Conservation (phyloP, 2,329 filamentous ascomycete genomes). For the Aureobasidium sp. region DNA sequence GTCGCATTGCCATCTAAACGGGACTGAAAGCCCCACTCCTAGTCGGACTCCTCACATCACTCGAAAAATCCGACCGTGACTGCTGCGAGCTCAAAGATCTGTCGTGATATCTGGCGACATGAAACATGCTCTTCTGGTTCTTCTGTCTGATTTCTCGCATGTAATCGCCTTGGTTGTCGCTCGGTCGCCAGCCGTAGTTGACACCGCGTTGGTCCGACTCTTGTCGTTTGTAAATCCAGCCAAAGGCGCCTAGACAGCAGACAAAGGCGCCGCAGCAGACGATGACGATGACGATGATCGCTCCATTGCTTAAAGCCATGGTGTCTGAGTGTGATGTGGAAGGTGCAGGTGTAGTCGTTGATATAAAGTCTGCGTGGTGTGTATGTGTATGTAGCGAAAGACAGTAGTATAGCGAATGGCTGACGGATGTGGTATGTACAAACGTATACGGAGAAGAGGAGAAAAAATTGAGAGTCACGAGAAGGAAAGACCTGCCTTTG, state of each 20-base stretch:
- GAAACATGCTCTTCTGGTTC: neutral
- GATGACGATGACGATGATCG: conserved; percentile 9
- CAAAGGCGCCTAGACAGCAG: neutral
- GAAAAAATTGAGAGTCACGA: neutral
- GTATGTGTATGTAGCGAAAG: neutral
- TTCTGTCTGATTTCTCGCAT: conserved; percentile 5
- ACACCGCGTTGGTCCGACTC: neutral
- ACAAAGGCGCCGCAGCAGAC: conserved; percentile 6
- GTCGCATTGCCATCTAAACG: neutral
- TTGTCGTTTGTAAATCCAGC: neutral
- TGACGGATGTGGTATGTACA: neutral
- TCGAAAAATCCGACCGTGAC: neutral
- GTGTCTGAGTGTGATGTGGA: neutral
- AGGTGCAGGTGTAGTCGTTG: neutral
- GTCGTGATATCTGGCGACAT: neutral
- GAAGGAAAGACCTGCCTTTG: neutral
- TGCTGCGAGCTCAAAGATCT: neutral
- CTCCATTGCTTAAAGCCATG: conserved; percentile 3
- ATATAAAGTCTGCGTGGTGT: too few relatives aligned
- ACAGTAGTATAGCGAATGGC: neutral
- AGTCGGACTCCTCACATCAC: neutral
- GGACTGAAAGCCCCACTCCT: neutral
- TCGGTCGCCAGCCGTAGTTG: conserved; percentile 8
- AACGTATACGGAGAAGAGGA: neutral
- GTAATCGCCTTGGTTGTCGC: conserved; percentile 3